These are phyloP conservation scores for Exsudoporus floridanus DNA, from an alignment of 1,284 basidiomycete genomes.

Conservation along the genomic window DNA sequence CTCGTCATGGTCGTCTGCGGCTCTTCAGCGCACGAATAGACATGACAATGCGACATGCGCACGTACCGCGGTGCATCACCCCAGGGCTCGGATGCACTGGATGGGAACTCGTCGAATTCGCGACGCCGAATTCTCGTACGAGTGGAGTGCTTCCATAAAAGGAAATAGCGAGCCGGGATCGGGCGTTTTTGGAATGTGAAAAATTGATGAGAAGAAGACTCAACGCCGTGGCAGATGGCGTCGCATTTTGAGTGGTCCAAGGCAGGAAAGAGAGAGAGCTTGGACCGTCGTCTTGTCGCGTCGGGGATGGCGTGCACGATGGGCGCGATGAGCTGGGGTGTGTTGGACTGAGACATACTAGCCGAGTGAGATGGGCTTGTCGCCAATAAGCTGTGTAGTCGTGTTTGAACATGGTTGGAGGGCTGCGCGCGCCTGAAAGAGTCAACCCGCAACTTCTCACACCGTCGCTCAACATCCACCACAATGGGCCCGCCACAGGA, in stretches of 20 bases:
- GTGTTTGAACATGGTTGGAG: conserved; percentile 36
- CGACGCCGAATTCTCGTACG: not conserved
- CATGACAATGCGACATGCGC: too few relatives aligned
- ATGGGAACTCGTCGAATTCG: too few relatives aligned
- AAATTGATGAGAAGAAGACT: conserved; percentile 20
- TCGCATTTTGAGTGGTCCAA: conserved; percentile 13
- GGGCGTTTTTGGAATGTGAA: conserved; percentile 23
- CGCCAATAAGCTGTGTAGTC: conserved; percentile 28
- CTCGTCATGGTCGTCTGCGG: too few relatives aligned
- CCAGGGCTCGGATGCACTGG: too few relatives aligned
- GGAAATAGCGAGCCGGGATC: conserved; percentile 23
- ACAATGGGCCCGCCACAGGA: conserved; percentile 29
- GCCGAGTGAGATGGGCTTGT: not conserved
- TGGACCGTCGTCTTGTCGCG: too few relatives aligned
- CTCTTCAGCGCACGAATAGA: too few relatives aligned
- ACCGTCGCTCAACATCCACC: conserved; percentile 17
- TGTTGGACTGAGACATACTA: not conserved
- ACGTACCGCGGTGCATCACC: too few relatives aligned
- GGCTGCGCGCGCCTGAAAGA: conserved; percentile 21
- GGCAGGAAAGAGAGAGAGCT: not conserved
- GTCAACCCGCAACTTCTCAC: conserved; percentile 24
- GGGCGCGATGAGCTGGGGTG: too few relatives aligned
- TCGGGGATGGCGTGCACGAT: not conserved
- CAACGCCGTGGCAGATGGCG: conserved; percentile 23
- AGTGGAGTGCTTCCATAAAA: conserved; percentile 21